Evolutionary conservation across 176 grass and related monocot species (phyloP), one percentile per base, ranked within the genome.

Genomic region (Cenchrus purpureus): DNA sequence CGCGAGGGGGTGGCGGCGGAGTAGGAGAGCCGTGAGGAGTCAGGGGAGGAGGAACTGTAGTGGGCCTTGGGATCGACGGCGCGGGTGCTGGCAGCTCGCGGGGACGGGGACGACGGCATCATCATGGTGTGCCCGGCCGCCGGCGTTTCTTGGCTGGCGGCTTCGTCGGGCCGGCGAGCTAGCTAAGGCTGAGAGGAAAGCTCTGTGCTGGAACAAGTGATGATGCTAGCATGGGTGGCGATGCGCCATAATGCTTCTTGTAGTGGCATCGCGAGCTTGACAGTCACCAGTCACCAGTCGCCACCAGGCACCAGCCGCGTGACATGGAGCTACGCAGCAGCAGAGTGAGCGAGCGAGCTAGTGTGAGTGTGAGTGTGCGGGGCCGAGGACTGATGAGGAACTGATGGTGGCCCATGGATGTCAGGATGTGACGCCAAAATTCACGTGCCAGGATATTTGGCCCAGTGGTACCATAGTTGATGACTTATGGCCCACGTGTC

Each of bases 191-290:
- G 32, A 4, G 42, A 13, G 11, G 7, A 20, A 44, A 82, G 63
- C 31, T 78, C 3, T 44, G 62, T 29, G 79, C 22, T 48, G 68
- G 57, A 86, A 22, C 28, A 20, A 44, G 77, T 15, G 58, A 0
- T 15, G 48, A 0, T 15, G 48, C 1, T 12, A 28, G 56, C 42
- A 78, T 22, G 78, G 42, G 53, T 15, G 65, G 37, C 40, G 12
- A 46, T 19, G 79, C 8, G 82, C 71, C 77, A 85, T 85, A 62
- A 85, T 17, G 62, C 70, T 76, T 76, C 69, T 89, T 89, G 82
- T 89, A 80, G 86, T 57, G 8, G 70, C 78, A 58, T 73, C 16
- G 16, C 19, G 28, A 66, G 15, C 61, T n/a, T 37, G 46, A 11
- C 15, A n/a, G 11, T 51, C 13, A 31, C 7, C 44, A 40, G 22